These are phyloP conservation scores for Dictyostelium purpureum DNA, from an alignment of 78 protist genomes.

Conservation along the genomic window DNA sequence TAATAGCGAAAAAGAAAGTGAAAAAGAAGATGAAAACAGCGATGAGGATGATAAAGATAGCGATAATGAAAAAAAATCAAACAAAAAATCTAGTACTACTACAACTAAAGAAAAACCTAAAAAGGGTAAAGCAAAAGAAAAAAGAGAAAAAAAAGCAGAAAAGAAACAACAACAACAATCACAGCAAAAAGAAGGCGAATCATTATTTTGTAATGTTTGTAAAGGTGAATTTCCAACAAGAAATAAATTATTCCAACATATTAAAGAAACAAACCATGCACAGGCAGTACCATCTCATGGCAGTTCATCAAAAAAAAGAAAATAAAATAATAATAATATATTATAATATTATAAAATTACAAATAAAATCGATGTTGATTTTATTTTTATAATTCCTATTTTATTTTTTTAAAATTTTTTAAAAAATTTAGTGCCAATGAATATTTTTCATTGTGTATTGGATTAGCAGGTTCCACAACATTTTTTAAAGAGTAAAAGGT, in stretches of 20 bases:
- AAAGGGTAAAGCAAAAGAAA: conserved; percentile 68
- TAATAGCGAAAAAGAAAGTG: conserved; percentile 6
- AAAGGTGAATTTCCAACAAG: conserved; percentile 35
- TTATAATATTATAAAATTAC: background rate
- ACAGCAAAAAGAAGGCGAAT: background rate
- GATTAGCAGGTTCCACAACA: too few relatives aligned
- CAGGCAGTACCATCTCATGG: conserved; percentile 38
- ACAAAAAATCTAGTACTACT: background rate
- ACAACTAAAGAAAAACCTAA: background rate
- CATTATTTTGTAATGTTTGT: conserved; percentile 65
- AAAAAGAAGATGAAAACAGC: background rate
- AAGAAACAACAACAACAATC: background rate
- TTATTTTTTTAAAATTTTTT: too few relatives aligned
- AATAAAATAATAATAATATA: background rate
- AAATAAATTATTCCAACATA: conserved; percentile 69
- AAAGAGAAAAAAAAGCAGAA: conserved; percentile 55
- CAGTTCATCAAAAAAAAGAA: background rate
- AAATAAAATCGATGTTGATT: too few relatives aligned
- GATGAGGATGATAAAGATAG: background rate
- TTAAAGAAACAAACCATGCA: conserved; percentile 79
- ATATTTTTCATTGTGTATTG: too few relatives aligned
- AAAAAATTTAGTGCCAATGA: too few relatives aligned
- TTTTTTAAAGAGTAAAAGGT: too few relatives aligned
- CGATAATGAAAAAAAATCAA: background rate
- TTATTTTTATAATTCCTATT: too few relatives aligned